phyloP scores from a whole-genome alignment of 345 rosid genomes.

The Raphanus sativus region DNA sequence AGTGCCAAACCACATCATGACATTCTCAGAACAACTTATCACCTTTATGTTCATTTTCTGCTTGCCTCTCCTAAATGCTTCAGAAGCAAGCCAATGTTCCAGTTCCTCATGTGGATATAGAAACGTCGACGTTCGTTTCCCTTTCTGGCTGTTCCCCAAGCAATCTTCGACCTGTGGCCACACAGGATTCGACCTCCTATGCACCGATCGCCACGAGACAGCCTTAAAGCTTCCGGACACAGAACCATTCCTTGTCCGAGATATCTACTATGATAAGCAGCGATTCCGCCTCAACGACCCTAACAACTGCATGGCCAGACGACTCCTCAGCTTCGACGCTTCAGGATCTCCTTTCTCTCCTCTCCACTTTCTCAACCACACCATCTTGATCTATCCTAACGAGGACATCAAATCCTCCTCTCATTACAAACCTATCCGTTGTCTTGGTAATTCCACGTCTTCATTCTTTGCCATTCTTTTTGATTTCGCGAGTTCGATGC shows the following conservation, averaged over 20 bases:
- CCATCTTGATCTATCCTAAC: slow-evolving; percentile 61
- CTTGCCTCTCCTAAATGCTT: slow-evolving; percentile 28
- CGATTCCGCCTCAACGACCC: slow-evolving; percentile 55
- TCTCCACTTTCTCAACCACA: slow-evolving; percentile 40
- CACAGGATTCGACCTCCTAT: slow-evolving; percentile 56
- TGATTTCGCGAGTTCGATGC: slow-evolving; percentile 23
- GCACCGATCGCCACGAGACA: slow-evolving; percentile 38
- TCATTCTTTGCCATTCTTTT: slow-evolving; percentile 45
- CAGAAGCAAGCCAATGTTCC: slow-evolving; percentile 38
- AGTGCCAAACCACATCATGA: slow-evolving; percentile 29
- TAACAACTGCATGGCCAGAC: slow-evolving; percentile 52
- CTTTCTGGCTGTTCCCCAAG: slow-evolving; percentile 47
- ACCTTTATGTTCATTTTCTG: slow-evolving; percentile 28
- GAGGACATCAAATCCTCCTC: slow-evolving; percentile 16
- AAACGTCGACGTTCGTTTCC: slow-evolving; percentile 50
- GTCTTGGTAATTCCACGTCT: slow-evolving; percentile 60
- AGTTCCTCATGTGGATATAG: slow-evolving; percentile 28
- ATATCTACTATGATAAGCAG: slow-evolving; percentile 49
- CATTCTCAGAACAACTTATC: slow-evolving; percentile 19
- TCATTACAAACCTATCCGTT: slow-evolving; percentile 31
- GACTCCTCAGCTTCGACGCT: slow-evolving; percentile 52
- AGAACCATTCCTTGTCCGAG: slow-evolving; percentile 47
- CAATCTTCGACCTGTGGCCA: slow-evolving; percentile 51
- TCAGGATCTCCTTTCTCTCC: slow-evolving; percentile 59
- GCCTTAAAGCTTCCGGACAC: slow-evolving; percentile 51